phyloP scores from a whole-genome alignment of 352 stramenopile species.

The Pilasporangium apinafurcum region DNA sequence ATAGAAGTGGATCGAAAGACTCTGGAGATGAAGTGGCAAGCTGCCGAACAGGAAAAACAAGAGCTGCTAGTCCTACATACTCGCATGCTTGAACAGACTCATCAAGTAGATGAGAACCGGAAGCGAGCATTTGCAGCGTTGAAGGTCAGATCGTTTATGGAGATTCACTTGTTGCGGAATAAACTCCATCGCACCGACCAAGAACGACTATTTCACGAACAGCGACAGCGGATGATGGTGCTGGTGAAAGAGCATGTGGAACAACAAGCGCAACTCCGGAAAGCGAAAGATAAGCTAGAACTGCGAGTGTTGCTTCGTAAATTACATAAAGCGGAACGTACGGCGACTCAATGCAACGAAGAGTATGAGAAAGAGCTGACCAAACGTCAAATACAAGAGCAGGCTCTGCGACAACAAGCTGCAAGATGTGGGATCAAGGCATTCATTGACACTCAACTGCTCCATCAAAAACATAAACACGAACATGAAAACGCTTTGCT shows the following conservation, averaged over 20 bases:
- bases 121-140: constrained; percentile 14
- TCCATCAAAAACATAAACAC: constrained; percentile 6
- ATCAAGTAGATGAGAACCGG: constrained; percentile 15
- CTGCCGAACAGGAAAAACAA: constrained; percentile 17
- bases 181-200: constrained; percentile 12
- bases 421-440: constrained; percentile 25
- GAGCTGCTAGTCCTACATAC: constrained; percentile 18
- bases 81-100: constrained; percentile 19
- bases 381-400: constrained; percentile 9
- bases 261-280: constrained; percentile 7
- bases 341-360: constrained; percentile 1
- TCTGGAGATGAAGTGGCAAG: constrained; percentile 35
- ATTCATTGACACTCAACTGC: constrained; percentile 19
- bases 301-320: constrained; percentile 30
- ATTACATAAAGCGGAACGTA: constrained; percentile 9
- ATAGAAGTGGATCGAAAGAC: constrained; percentile 26
- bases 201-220: constrained; percentile 11
- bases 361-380: background rate
- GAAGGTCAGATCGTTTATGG: constrained; percentile 36
- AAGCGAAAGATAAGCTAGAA: constrained; percentile 17
- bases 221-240: constrained; percentile 7
- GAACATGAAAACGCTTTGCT: constrained; percentile 7
- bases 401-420: constrained; percentile 4
- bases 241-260: constrained; percentile 12
- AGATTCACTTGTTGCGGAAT: constrained; percentile 14